Base-by-base conservation (phyloP, 768 basidiomycete genomes). In the Leccinellum luteum region DNA sequence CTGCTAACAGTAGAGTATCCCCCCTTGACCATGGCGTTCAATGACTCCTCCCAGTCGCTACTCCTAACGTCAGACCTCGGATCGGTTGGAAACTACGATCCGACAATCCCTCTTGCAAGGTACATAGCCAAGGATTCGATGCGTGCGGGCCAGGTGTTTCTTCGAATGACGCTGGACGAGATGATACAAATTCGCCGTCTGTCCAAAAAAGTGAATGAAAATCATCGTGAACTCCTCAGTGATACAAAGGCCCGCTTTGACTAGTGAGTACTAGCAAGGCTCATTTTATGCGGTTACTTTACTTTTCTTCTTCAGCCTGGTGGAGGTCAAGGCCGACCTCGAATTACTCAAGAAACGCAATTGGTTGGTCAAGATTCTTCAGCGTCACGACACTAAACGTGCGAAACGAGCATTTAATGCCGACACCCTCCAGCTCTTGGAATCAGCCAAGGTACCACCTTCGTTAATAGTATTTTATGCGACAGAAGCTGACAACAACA, bases 101-200 rank as follows among this genome's bases (percentile, higher is more conserved):
- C 50, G 5, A 31, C 41, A 15, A 6, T 43, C n/a, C 54, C 45
- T 2, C 54, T 63, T 2, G 30, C 10, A 21, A 62, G 28, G n/a
- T 3, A 34, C 48, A 48, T 28, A 8, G 19, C n/a, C 4, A 56
- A 17, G 3, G 47, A 6, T 8, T 6, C 52, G 13, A 41, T 64
- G 12, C 38, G 28, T 25, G 23, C 23, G 5, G 64, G 59, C 2
- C 13, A 17, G 10, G 0, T 64, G 30, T 60, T 17, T 25, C 57
- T 64, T 25, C 54, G 51, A 34, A 41, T 51, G 5, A 54, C 61
- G 3, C 4, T 61, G 43, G 19, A 64, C 0, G 54, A 64, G 21
- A 56, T 64, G 55, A 3, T 52, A 15, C 13, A 41, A 9, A 64
- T 64, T 15, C 44, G n/a, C 0, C 1, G 1, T 1, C 9, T 60